Evolutionary conservation across 2,329 filamentous ascomycete species (phyloP).

Genomic region (Nemania diffusa): DNA sequence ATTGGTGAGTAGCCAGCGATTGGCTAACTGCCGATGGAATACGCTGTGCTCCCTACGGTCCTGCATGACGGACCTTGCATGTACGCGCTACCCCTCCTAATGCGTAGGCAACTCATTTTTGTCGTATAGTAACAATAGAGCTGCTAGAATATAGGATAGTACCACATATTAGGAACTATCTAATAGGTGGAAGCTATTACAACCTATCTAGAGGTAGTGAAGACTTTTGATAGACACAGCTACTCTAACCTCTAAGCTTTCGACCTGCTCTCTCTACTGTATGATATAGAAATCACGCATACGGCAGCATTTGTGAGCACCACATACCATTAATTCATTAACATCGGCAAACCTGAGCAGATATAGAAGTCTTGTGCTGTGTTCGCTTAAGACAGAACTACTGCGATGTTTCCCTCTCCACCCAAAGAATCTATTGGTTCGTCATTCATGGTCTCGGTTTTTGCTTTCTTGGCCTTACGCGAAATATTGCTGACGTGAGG

Average conservation of each 20-base stretch:
- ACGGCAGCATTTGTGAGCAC: neutral
- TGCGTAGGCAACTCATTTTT: neutral
- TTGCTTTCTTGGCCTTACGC: neutral
- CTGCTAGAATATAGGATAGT: neutral
- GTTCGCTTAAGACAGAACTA: neutral
- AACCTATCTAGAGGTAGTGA: neutral
- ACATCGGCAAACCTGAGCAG: neutral
- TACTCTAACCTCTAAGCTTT: neutral
- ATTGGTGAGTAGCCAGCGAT: neutral
- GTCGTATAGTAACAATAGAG: neutral
- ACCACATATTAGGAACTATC: neutral
- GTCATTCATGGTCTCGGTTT: neutral
- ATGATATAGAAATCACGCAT: neutral
- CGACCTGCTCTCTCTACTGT: neutral
- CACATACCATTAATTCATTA: neutral
- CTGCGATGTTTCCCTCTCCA: neutral
- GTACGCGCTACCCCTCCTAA: neutral
- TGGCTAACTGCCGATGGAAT: neutral
- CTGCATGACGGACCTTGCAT: constrained; percentile 1
- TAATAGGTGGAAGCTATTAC: neutral
- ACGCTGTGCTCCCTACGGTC: neutral
- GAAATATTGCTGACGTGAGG: neutral
- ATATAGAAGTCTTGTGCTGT: neutral
- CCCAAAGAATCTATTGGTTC: constrained; percentile 2
- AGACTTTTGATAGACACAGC: neutral